Conservation (phyloP, 2,329 filamentous ascomycete species). For the Cytospora mali region DNA sequence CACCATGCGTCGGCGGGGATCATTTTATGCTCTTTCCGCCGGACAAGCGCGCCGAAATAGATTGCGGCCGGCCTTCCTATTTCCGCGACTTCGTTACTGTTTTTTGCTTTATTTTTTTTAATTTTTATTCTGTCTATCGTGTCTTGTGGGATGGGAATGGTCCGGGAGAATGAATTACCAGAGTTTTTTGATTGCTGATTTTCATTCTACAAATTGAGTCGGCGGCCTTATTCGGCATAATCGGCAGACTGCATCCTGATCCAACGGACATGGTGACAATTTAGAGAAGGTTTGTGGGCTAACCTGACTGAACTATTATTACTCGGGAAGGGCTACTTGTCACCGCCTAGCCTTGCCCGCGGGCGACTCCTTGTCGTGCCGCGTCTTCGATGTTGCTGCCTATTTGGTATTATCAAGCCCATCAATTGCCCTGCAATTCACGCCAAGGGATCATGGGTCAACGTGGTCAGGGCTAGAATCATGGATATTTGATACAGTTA, state of each 20-base stretch:
- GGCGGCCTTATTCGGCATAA: not conserved
- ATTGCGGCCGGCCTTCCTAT: not conserved
- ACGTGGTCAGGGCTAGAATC: too few relatives aligned
- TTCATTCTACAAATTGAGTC: not conserved
- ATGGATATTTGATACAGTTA: too few relatives aligned
- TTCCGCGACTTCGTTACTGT: not conserved
- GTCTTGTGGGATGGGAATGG: not conserved
- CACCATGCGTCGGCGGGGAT: not conserved
- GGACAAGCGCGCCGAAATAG: constrained; percentile 1
- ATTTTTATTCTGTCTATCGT: not conserved
- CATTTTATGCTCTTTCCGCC: not conserved
- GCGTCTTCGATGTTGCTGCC: not conserved
- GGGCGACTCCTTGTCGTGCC: not conserved
- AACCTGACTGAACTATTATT: not conserved
- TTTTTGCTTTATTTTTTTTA: too few relatives aligned
- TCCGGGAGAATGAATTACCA: not conserved
- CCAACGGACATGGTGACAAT: not conserved
- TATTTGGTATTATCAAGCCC: not conserved
- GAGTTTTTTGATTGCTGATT: not conserved
- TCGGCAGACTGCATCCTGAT: not conserved
- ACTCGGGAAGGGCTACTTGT: too few relatives aligned
- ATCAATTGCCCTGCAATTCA: too few relatives aligned
- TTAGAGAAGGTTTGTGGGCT: not conserved
- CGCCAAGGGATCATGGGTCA: too few relatives aligned
- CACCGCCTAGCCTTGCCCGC: too few relatives aligned